Evolutionary conservation across 305 asterid genomes (phyloP), one percentile per base, ranked within the genome.

Genomic region (Rubia tinctorum): DNA sequence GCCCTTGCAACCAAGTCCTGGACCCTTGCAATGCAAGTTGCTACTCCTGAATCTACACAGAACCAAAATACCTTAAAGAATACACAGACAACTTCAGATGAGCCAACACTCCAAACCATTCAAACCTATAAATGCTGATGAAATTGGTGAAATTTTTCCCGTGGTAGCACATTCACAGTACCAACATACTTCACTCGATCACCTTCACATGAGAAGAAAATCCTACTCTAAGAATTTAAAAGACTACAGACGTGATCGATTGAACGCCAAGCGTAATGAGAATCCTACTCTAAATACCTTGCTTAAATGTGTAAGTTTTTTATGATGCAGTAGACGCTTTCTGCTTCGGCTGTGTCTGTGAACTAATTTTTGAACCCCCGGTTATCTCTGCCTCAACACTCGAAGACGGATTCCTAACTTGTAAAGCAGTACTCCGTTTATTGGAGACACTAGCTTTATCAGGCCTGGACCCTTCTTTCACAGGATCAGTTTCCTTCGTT

Each of bases 241-340:
- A 51, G 20, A 69, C 56, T 12, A 59, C 71, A 44, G 23, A 40
- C 11, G 2, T 4, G 27, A 30, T 30, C 7, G 0, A 15, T 12
- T 47, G 58, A 45, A 51, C 2, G 17, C 25, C 30, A 30, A 2
- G 23, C 10, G 23, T 6, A 67, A 49, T 37, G 22, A 30, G 17
- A 17, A 15, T n/a, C 63, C 30, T 67, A 65, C 13, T 45, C 34
- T 10, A 69, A 43, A 20, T 80, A 86, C 98, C 98, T 80, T 88
- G 85, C 81, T 84, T 93, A 74, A 93, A 93, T 43, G 88, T 80
- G 76, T 85, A 84, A 77, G 80, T 84, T 80, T 87, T 88, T 13
- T 97, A 91, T 71, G 97, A 82, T 68, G 97, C 97, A 49, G 96
- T 89, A 73, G 97, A 89, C 17, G 87, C 87, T 86, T 91, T 97